Conservation (phyloP, 306 rosid species). For the Rosa multiflora region DNA sequence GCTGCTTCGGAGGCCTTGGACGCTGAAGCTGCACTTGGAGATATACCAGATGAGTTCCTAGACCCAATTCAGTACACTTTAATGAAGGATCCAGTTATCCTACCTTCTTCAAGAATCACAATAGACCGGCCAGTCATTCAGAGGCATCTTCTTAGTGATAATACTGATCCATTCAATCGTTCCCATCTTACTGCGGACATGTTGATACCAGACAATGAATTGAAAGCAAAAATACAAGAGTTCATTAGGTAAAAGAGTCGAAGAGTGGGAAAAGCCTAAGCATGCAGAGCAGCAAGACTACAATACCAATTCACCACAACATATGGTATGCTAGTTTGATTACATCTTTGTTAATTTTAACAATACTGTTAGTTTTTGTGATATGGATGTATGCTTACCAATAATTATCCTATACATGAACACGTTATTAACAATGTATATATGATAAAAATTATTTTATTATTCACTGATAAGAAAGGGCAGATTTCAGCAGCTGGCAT, state of each 20-base stretch:
- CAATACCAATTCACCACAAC: too few relatives aligned
- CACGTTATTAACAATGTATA: too few relatives aligned
- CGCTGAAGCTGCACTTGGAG: constrained; percentile 88
- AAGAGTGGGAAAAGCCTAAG: constrained; percentile 59
- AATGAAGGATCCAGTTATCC: constrained; percentile 97
- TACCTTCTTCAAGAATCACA: constrained; percentile 85
- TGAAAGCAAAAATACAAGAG: constrained; percentile 70
- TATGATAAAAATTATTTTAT: too few relatives aligned
- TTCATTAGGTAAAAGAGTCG: constrained; percentile 61
- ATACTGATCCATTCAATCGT: constrained; percentile 87
- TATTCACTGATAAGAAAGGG: too few relatives aligned
- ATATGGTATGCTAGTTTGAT: too few relatives aligned
- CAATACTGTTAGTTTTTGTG: too few relatives aligned
- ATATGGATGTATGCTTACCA: too few relatives aligned
- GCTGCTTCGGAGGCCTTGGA: constrained; percentile 98
- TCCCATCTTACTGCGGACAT: constrained; percentile 86
- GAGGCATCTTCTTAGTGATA: constrained; percentile 95
- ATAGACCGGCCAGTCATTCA: constrained; percentile 89
- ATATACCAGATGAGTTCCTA: constrained; percentile 99
- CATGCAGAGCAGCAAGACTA: not conserved
- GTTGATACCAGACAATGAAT: constrained; percentile 71
- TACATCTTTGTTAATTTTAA: too few relatives aligned
- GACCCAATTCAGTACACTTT: constrained; percentile 99
- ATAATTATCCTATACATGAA: too few relatives aligned
- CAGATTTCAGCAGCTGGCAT: too few relatives aligned